Percentiles rank a stretch among this genome's conserved stretches.
phyloP scores from a whole-genome alignment of 1,139 yeast genomes.

The Suhomyces taliae region DNA sequence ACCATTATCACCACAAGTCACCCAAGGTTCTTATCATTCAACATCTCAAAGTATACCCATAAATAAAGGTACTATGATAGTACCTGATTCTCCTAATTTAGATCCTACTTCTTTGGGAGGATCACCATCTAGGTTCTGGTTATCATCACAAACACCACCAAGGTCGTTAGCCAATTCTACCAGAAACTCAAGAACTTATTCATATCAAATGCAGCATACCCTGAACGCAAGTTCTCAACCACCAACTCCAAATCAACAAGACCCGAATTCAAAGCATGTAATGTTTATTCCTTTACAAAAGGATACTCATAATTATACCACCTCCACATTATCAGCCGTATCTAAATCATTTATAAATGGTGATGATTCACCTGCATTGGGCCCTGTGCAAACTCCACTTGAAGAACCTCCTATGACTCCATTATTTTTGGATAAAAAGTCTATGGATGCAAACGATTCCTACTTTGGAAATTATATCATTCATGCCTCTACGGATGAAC shows the following conservation, averaged over 20 bases:
- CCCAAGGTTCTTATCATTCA: conserved; percentile 16
- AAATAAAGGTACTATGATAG: conserved; percentile 13
- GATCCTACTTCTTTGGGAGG: conserved; percentile 55
- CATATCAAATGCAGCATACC: conserved; percentile 16
- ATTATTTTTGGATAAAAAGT: conserved; percentile 26
- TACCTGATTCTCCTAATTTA: conserved; percentile 54
- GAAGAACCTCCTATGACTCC: conserved; percentile 53
- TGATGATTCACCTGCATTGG: conserved; percentile 35
- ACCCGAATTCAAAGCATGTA: conserved; percentile 1
- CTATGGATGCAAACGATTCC: conserved; percentile 10
- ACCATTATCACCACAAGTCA: conserved; percentile 5
- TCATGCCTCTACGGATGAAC: background rate
- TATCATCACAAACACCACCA: conserved; percentile 56
- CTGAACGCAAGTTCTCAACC: conserved; percentile 3
- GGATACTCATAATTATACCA: conserved; percentile 11
- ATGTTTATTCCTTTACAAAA: conserved; percentile 11
- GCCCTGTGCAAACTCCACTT: conserved; percentile 46
- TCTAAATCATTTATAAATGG: conserved; percentile 21
- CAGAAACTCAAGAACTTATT: conserved; percentile 18
- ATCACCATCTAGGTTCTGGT: conserved; percentile 57
- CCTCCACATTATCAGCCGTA: conserved; percentile 4
- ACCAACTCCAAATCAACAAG: conserved; percentile 1
- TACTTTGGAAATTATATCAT: conserved; percentile 14
- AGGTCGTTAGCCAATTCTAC: conserved; percentile 27
- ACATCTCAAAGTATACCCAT: conserved; percentile 33